Base-by-base conservation (phyloP, 768 basidiomycete species). In the Suillus tomentosus region DNA sequence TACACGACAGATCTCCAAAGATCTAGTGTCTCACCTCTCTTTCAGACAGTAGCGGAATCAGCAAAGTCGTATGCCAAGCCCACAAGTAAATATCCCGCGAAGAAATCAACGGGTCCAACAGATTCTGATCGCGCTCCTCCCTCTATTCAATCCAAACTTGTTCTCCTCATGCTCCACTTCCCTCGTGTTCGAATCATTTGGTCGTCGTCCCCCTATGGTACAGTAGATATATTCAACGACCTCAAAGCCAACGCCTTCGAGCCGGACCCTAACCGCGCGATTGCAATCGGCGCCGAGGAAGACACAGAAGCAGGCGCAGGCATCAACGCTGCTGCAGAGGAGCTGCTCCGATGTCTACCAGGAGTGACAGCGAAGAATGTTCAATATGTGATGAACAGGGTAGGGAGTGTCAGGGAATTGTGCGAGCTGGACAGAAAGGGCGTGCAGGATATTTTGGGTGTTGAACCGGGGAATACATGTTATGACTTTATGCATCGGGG, bases 131-230 rank as follows among this genome's bases (percentile, higher is more conserved):
- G 78, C 57, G 68, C 85, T 74, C 47, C 80, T 1, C 81, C 86
- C 17, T 81, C 85, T 51, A 81, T 98, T 22, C 96, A 98, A 75
- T 88, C 92, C n/a, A 97, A 97, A 70, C 85, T 99, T 42, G 94
- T 93, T 36, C 83, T 99, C 17, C 85, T 99, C 7, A 89, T 91
- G 0, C 85, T 99, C 34, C 82, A 91, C 8, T 99, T 99, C 73
- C 97, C 96, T 0, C 89, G 93, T 15, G 79, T 99, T 3, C 88
- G 94, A 51, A 92, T 98, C 71, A 92, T 99, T 73, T 99, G 97
- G 97, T 95, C 95, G 0, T 95, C 95, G 2, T 98, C 96, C 1
- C 94, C 97, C 0, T 93, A 95, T 71, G 91, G 92, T 22, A 95
- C 94, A 0, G 84, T 94, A 0, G 90, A 95, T 64, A 95, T 99